These are phyloP conservation scores for Podaxis sp. DNA, from an alignment of 768 basidiomycete species.

Conservation along the genomic window DNA sequence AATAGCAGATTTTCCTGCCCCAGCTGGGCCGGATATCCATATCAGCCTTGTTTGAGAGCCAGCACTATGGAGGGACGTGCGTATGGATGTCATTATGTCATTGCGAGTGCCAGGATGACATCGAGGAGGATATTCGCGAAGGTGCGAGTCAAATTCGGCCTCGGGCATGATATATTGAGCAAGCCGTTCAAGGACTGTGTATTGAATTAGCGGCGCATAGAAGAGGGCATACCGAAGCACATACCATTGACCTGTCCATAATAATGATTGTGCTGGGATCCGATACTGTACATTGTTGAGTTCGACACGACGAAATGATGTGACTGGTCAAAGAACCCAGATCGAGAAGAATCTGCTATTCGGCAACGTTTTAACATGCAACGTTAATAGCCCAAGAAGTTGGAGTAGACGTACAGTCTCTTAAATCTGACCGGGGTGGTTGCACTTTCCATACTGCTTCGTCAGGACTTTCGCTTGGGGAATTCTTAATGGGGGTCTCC, in stretches of 20 bases:
- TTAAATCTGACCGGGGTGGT: neutral
- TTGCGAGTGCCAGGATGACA: constrained; percentile 3
- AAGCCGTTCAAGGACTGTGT: constrained; percentile 1
- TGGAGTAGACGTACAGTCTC: neutral
- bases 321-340: constrained; percentile 1
- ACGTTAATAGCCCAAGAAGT: neutral
- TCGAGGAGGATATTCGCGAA: constrained; percentile 3
- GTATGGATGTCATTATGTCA: neutral
- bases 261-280: constrained; percentile 3
- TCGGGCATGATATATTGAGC: neutral
- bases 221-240: neutral
- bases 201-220: too few relatives aligned
- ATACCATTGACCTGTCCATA: neutral
- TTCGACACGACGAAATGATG: constrained; percentile 2
- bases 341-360: neutral
- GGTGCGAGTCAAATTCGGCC: neutral
- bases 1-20: constrained; percentile 6
- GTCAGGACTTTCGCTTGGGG: neutral
- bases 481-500: neutral
- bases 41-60: neutral
- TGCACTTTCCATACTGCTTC: neutral
- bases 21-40: constrained; percentile 2
- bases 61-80: neutral
- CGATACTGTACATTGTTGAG: constrained; percentile 4
- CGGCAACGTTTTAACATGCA: neutral